Evolutionary conservation across 2,329 filamentous ascomycete genomes (phyloP).

Genomic region (Ceratocystis diversiconidia): DNA sequence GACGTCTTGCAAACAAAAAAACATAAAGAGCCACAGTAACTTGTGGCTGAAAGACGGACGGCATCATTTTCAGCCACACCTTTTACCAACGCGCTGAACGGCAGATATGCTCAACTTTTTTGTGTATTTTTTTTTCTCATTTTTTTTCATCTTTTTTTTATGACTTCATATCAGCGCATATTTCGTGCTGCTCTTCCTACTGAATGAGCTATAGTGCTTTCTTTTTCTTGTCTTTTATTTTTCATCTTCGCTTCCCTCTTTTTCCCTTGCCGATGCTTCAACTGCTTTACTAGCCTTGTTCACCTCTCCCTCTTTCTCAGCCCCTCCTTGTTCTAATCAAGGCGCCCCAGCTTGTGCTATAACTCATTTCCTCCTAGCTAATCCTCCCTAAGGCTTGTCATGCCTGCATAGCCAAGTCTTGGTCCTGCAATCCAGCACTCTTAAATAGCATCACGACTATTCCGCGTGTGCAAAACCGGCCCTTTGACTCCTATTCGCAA

Average conservation of each 20-base stretch:
- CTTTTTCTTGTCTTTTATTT: not conserved
- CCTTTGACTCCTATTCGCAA: not conserved
- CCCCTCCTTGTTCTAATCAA: not conserved
- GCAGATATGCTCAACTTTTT: not conserved
- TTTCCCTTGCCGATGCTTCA: not conserved
- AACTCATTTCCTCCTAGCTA: not conserved
- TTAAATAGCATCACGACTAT: not conserved
- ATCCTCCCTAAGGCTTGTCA: not conserved
- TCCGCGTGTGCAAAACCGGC: not conserved
- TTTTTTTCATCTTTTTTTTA: not conserved
- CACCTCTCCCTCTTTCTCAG: not conserved
- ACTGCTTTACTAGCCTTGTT: not conserved
- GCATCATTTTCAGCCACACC: not conserved
- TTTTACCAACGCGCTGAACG: not conserved
- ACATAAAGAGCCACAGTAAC: not conserved
- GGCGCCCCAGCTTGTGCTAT: not conserved
- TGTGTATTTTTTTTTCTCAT: not conserved
- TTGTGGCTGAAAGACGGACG: not conserved
- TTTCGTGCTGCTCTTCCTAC: not conserved
- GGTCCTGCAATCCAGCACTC: not conserved
- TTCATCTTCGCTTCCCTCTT: not conserved
- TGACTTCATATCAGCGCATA: not conserved
- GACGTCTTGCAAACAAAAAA: not conserved
- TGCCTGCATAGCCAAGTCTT: not conserved
- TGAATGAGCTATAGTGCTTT: not conserved